phyloP scores from a whole-genome alignment of 768 basidiomycete genomes.

The Paxillus ammoniavirescens region DNA sequence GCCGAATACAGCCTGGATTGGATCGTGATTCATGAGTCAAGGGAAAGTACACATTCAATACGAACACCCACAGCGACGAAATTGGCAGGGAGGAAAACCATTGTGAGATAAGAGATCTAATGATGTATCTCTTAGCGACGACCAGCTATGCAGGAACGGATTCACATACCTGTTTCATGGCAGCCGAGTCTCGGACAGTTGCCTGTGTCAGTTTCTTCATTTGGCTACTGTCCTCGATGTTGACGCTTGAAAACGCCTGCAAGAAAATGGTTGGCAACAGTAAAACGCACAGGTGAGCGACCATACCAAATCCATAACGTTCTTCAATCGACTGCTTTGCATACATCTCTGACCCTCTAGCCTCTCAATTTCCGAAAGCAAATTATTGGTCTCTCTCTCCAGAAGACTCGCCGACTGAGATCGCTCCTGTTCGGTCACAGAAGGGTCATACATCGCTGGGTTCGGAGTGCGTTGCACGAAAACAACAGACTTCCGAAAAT shows the following conservation, averaged over 20 bases:
- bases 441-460: conserved; percentile 40
- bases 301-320: conserved; percentile 34
- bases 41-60: background rate
- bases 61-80: conserved; percentile 34
- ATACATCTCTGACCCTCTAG: conserved; percentile 36
- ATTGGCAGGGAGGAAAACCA: conserved; percentile 59
- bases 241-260: conserved; percentile 60
- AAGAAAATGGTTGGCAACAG: background rate
- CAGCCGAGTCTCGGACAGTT: conserved; percentile 41
- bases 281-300: background rate
- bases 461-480: conserved; percentile 50
- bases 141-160: conserved; percentile 24
- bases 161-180: conserved; percentile 33
- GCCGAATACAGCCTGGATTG: conserved; percentile 46
- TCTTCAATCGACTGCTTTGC: conserved; percentile 30
- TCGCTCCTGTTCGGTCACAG: conserved; percentile 14
- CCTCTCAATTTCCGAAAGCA: conserved; percentile 50
- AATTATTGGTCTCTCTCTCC: conserved; percentile 45
- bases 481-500: conserved; percentile 50
- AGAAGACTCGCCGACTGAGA: conserved; percentile 33
- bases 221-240: conserved; percentile 51
- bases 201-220: conserved; percentile 52
- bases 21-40: conserved; percentile 1
- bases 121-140: background rate
- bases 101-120: conserved; percentile 49